phyloP scores from a whole-genome alignment of 805 yeast species.

The Nadsonia fulvescens region DNA sequence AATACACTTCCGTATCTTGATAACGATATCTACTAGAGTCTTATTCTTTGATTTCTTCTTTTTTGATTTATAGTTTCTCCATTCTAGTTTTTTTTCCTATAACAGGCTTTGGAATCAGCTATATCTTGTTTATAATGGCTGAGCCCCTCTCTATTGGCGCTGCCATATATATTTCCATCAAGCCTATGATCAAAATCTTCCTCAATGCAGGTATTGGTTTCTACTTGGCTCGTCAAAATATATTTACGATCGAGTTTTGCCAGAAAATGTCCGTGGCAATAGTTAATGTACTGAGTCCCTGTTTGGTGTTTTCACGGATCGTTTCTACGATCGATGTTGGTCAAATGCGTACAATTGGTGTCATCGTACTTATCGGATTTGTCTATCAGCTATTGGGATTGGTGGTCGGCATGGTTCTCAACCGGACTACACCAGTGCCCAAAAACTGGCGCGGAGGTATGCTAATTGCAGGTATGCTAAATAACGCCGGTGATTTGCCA shows the following conservation, averaged over 20 bases:
- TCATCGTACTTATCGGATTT: conserved; percentile 31
- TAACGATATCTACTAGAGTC: no score
- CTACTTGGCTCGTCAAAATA: conserved; percentile 37
- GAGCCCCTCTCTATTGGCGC: conserved; percentile 27
- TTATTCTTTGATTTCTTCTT: no score
- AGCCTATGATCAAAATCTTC: conserved; percentile 76
- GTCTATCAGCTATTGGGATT: conserved; percentile 30
- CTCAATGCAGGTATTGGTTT: conserved; percentile 53
- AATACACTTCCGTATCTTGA: no score
- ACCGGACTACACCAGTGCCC: conserved; percentile 41
- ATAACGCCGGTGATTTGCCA: conserved; percentile 69
- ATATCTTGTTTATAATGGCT: no score
- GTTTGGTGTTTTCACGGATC: conserved; percentile 56
- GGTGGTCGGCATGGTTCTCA: conserved; percentile 22
- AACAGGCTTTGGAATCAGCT: no score
- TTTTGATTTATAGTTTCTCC: no score
- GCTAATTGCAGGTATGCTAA: conserved; percentile 53
- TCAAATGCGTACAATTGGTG: conserved; percentile 57
- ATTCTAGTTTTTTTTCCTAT: no score
- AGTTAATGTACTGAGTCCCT: conserved; percentile 53
- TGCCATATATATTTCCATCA: conserved; percentile 59
- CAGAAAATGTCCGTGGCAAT: conserved; percentile 53
- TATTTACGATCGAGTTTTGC: conserved; percentile 48
- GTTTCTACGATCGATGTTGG: conserved; percentile 46
- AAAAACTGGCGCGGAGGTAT: conserved; percentile 63